Conservation (phyloP, 192 early-diverging fungal genomes). For the Martensiomyces pterosporus region DNA sequence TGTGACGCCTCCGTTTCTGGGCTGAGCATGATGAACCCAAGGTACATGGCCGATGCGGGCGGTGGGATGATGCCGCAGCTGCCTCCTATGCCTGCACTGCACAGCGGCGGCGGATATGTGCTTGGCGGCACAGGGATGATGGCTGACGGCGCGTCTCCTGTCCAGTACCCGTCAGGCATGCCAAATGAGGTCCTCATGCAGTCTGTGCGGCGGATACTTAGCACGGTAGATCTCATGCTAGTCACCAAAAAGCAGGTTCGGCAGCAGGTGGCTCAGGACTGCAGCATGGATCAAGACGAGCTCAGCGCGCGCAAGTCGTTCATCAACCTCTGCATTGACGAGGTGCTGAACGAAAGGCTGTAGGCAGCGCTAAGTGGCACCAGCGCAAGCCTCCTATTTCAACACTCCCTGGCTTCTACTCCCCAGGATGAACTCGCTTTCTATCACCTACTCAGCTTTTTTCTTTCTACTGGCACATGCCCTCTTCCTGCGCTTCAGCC, state of each 20-base stretch:
- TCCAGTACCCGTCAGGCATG: slow-evolving; percentile 44
- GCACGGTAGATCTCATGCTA: slow-evolving; percentile 92
- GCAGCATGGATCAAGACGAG: slow-evolving; percentile 71
- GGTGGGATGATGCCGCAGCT: not conserved
- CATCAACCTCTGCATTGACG: slow-evolving; percentile 85
- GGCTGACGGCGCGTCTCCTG: slow-evolving; percentile 3
- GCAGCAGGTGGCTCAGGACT: slow-evolving; percentile 74
- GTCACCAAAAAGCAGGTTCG: slow-evolving; percentile 99
- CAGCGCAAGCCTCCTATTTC: too few species aligned
- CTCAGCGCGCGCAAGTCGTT: slow-evolving; percentile 78
- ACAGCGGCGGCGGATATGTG: not conserved
- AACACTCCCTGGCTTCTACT: slow-evolving; percentile 1
- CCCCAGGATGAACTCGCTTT: too few species aligned
- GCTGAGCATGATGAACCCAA: slow-evolving; percentile 9
- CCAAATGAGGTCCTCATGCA: slow-evolving; percentile 70
- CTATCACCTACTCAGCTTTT: not conserved
- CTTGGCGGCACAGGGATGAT: slow-evolving; percentile 6
- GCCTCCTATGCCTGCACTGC: not conserved
- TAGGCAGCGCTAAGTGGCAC: too few species aligned
- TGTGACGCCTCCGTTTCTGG: slow-evolving; percentile 23
- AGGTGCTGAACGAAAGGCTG: slow-evolving; percentile 44
- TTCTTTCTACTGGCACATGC: not conserved
- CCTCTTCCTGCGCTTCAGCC: too few species aligned
- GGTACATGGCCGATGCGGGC: not conserved
- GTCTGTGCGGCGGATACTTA: slow-evolving; percentile 72